phyloP scores from a whole-genome alignment of 169 alveolate genomes.

The Fabrea salina region DNA sequence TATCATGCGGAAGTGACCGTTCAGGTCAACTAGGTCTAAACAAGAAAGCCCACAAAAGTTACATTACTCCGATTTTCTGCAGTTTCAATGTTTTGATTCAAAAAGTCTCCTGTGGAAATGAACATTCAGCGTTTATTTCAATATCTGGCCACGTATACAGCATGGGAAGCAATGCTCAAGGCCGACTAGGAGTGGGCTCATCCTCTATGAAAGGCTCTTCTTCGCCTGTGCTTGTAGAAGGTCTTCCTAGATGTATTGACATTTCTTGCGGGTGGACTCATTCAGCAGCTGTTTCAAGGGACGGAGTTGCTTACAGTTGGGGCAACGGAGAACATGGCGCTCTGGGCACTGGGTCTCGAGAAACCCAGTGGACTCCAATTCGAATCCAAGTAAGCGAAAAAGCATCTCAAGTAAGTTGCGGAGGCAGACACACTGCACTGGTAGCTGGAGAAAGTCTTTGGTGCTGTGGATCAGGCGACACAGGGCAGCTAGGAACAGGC shows the following conservation, averaged over 20 bases:
- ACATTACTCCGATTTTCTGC: slow-evolving; percentile 31
- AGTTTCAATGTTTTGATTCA: slow-evolving; percentile 27
- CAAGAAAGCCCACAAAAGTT: slow-evolving; percentile 31
- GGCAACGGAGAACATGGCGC: slow-evolving; percentile 64
- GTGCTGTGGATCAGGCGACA: slow-evolving; percentile 51
- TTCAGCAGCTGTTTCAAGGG: slow-evolving; percentile 46
- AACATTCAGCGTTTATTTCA: slow-evolving; percentile 39
- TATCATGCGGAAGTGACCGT: slow-evolving; percentile 34
- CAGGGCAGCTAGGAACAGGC: slow-evolving; percentile 59
- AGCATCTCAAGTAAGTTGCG: slow-evolving; percentile 38
- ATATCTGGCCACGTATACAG: slow-evolving; percentile 32
- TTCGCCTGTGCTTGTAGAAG: slow-evolving; percentile 59
- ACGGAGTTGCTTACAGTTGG: slow-evolving; percentile 61
- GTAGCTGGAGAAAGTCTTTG: slow-evolving; percentile 23
- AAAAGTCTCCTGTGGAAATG: slow-evolving; percentile 38
- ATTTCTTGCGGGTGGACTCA: slow-evolving; percentile 64
- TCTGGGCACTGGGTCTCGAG: slow-evolving; percentile 43
- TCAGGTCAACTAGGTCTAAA: slow-evolving; percentile 37
- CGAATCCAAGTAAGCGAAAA: neutral
- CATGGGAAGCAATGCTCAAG: slow-evolving; percentile 54
- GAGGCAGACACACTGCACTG: slow-evolving; percentile 39
- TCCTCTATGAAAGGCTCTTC: slow-evolving; percentile 20
- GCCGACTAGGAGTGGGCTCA: slow-evolving; percentile 59
- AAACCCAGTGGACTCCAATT: slow-evolving; percentile 31
- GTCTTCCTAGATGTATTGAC: slow-evolving; percentile 5